A percentile compares a stretch with the other conserved stretches of the same genome.
Conservation (phyloP, 2,329 filamentous ascomycete genomes). For the Fusarium xyrophilum region DNA sequence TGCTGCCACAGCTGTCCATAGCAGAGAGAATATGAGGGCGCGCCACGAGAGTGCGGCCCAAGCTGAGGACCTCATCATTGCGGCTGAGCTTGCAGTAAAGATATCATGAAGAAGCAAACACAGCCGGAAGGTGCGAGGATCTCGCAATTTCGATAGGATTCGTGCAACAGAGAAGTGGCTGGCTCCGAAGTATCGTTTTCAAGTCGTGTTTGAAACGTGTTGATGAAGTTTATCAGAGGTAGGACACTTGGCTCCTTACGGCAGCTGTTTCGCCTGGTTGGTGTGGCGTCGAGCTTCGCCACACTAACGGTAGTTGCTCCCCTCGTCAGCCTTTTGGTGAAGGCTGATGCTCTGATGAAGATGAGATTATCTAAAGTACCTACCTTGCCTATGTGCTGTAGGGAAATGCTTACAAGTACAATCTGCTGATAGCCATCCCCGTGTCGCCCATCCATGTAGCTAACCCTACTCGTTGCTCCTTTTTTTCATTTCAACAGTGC, state of each 20-base stretch:
- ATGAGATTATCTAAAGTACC: not conserved
- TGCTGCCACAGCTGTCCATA: slow-evolving; percentile 52
- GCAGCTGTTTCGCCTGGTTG: slow-evolving; percentile 37
- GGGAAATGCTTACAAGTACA: not conserved
- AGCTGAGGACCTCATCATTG: slow-evolving; percentile 63
- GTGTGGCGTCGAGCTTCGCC: slow-evolving; percentile 37
- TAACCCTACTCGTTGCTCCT: no score
- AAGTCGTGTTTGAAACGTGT: slow-evolving; percentile 12
- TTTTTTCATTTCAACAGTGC: not conserved
- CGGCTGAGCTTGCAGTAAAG: slow-evolving; percentile 42
- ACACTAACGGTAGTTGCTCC: slow-evolving; percentile 30
- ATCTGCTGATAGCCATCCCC: not conserved
- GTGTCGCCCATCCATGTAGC: not conserved
- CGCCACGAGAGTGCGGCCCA: slow-evolving; percentile 56
- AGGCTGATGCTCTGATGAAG: not conserved
- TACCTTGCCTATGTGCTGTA: not conserved
- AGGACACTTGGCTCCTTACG: slow-evolving; percentile 40
- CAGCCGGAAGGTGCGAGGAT: slow-evolving; percentile 14
- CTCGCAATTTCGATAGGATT: not conserved
- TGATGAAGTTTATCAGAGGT: slow-evolving; percentile 29
- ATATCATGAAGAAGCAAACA: slow-evolving; percentile 52
- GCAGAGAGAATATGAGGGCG: slow-evolving; percentile 59
- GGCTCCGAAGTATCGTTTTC: slow-evolving; percentile 12
- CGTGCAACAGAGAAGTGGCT: not conserved
- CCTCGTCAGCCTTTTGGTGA: not conserved